phyloP scores from a whole-genome alignment of 371 early-diverging fungal species.

The Mortierella sp. region DNA sequence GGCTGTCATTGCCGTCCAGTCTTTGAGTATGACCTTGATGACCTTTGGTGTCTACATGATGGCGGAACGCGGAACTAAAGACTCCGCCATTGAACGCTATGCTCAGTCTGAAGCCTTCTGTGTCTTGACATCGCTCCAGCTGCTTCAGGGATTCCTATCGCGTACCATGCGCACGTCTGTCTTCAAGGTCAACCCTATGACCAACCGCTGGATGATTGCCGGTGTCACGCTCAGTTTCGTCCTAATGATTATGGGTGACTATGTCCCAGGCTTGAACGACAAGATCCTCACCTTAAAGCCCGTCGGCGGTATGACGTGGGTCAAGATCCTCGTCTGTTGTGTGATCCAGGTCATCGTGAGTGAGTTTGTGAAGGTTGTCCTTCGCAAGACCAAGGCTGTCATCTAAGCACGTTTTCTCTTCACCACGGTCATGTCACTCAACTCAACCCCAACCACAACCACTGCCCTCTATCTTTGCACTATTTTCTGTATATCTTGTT shows the following conservation, averaged over 20 bases:
- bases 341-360: conserved; percentile 74
- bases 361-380: conserved; percentile 76
- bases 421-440: too few relatives aligned
- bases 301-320: conserved; percentile 81
- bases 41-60: conserved; percentile 67
- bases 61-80: not conserved
- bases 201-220: conserved; percentile 84
- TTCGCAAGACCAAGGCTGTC: conserved; percentile 16
- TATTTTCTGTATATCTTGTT: not conserved
- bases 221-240: conserved; percentile 77
- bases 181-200: conserved; percentile 77
- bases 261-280: conserved; percentile 73
- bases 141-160: conserved; percentile 84
- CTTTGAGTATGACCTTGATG: conserved; percentile 68
- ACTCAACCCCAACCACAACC: not conserved
- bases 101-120: conserved; percentile 76
- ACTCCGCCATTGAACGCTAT: conserved; percentile 25
- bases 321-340: conserved; percentile 74
- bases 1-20: conserved; percentile 75
- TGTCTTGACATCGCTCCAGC: conserved; percentile 81
- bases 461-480: not conserved
- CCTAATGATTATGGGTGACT: conserved; percentile 79
- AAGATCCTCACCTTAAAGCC: conserved; percentile 72
- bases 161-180: conserved; percentile 76
- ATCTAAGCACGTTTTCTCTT: not conserved